These are phyloP conservation scores for Beauveria rudraprayagi DNA, from an alignment of 2,329 filamentous ascomycete species.

Conservation along the genomic window DNA sequence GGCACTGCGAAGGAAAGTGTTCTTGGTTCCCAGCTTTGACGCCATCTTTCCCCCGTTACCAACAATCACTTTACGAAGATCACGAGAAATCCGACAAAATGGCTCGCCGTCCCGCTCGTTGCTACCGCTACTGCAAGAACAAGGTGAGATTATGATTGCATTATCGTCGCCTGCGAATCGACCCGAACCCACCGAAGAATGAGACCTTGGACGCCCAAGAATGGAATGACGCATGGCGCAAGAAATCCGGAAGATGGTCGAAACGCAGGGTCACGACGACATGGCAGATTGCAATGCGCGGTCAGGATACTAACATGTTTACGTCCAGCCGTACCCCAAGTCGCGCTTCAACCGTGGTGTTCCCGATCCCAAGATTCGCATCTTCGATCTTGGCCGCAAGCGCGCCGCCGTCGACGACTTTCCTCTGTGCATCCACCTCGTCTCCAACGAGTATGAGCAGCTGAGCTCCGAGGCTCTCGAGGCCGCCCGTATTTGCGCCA, in stretches of 20 bases:
- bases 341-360: slow-evolving; percentile 99
- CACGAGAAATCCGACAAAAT: slow-evolving; percentile 67
- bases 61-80: slow-evolving; percentile 28
- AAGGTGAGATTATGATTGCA: slow-evolving; percentile 59
- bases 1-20: slow-evolving; percentile 13
- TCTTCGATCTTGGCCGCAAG: slow-evolving; percentile 99
- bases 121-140: slow-evolving; percentile 99
- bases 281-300: neutral
- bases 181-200: slow-evolving; percentile 6
- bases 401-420: slow-evolving; percentile 98
- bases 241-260: neutral
- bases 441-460: slow-evolving; percentile 99
- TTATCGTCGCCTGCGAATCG: slow-evolving; percentile 13
- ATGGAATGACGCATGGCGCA: neutral
- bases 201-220: neutral
- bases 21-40: slow-evolving; percentile 16
- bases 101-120: slow-evolving; percentile 98
- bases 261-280: neutral
- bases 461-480: slow-evolving; percentile 98
- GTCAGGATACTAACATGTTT: slow-evolving; percentile 9
- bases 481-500: slow-evolving; percentile 99
- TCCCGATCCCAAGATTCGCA: slow-evolving; percentile 74
- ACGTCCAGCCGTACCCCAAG: slow-evolving; percentile 83
- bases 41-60: slow-evolving; percentile 26
- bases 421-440: slow-evolving; percentile 97